phyloP scores from a whole-genome alignment of 805 yeast genomes.

The Sugiyamaella qingdaonensis region DNA sequence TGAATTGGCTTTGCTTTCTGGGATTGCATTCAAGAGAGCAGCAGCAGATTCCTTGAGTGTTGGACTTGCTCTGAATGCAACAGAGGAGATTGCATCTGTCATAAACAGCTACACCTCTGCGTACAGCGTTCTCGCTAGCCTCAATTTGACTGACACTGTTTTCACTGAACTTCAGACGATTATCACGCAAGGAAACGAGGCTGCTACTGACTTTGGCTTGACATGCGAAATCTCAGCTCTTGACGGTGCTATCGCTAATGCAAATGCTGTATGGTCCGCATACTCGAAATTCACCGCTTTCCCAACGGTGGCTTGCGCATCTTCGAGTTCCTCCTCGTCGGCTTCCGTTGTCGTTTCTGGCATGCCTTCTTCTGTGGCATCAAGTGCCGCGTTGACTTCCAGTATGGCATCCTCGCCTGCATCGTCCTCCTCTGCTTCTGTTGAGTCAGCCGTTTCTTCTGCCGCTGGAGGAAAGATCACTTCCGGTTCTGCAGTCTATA shows the following conservation, averaged over 20 bases:
- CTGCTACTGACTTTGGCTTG: background rate
- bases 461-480: background rate
- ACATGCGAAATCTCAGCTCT: background rate
- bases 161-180: slow-evolving; percentile 1
- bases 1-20: no score
- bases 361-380: no score
- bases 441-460: background rate
- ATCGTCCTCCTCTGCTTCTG: no score
- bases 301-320: background rate
- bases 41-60: background rate
- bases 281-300: background rate
- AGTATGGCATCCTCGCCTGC: no score
- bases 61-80: background rate
- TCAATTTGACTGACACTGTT: background rate
- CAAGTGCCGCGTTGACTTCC: no score
- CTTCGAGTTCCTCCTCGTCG: no score
- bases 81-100: background rate
- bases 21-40: no score
- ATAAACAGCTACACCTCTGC: background rate
- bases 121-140: background rate
- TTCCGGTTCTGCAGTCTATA: background rate
- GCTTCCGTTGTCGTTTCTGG: no score
- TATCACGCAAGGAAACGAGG: background rate
- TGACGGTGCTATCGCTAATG: background rate
- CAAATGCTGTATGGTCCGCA: background rate